Percentiles rank a stretch among this genome's conserved stretches.
phyloP scores from a whole-genome alignment of 2,329 filamentous ascomycete genomes.

The Decorospora gaudefroyi region DNA sequence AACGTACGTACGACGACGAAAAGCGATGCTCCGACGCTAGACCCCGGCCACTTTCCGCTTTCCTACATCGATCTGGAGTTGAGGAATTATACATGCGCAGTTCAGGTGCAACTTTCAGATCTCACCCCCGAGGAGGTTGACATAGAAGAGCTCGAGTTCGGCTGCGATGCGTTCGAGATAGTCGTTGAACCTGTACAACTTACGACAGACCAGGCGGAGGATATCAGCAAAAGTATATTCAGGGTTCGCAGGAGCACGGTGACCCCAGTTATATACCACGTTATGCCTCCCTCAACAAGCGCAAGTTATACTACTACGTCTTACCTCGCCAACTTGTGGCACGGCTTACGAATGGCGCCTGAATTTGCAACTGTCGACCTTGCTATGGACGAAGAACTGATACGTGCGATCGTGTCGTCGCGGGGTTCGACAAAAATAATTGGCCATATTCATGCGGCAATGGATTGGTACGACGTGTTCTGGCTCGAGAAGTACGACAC shows the following conservation, averaged over 20 bases:
- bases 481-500: conserved; percentile 64
- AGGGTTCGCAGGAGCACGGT: conserved; percentile 65
- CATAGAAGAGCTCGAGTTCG: conserved; percentile 66
- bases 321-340: conserved; percentile 62
- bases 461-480: conserved; percentile 61
- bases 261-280: conserved; percentile 51
- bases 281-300: conserved; percentile 33
- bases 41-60: conserved; percentile 65
- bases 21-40: conserved; percentile 56
- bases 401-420: conserved; percentile 56
- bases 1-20: conserved; percentile 41
- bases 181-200: conserved; percentile 52
- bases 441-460: conserved; percentile 57
- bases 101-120: conserved; percentile 64
- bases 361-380: conserved; percentile 66
- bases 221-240: conserved; percentile 63
- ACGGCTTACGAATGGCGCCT: conserved; percentile 66
- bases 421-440: conserved; percentile 65
- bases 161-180: conserved; percentile 69
- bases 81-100: conserved; percentile 68
- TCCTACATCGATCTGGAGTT: conserved; percentile 63
- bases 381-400: conserved; percentile 57
- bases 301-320: conserved; percentile 31
- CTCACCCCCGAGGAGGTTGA: conserved; percentile 61
- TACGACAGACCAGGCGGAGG: conserved; percentile 33